Percentiles rank a stretch among this genome's conserved stretches.
phyloP scores from a whole-genome alignment of 805 yeast genomes.

The Starmerella sirachaensis region DNA sequence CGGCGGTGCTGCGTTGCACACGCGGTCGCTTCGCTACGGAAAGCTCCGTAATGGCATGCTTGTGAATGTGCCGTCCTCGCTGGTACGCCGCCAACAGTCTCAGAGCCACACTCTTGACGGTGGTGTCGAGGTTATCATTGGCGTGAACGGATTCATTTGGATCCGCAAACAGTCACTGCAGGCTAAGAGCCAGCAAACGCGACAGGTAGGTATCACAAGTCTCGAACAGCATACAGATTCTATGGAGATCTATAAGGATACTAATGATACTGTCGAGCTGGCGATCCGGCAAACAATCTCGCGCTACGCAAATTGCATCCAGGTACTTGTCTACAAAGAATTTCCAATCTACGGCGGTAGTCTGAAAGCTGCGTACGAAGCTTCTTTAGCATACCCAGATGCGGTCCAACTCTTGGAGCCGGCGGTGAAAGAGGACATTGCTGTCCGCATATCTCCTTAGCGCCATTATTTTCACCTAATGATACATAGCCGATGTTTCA shows the following conservation, averaged over 20 bases:
- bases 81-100: constrained; percentile 73
- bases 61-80: constrained; percentile 65
- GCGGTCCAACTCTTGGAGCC: constrained; percentile 62
- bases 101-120: constrained; percentile 89
- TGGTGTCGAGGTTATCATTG: constrained; percentile 78
- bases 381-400: constrained; percentile 63
- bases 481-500: not conserved
- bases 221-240: constrained; percentile 80
- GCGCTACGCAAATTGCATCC: constrained; percentile 72
- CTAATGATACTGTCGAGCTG: constrained; percentile 58
- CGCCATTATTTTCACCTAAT: not conserved
- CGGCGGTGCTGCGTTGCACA: constrained; percentile 88
- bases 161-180: constrained; percentile 49
- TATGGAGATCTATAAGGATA: constrained; percentile 89
- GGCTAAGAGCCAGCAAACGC: constrained; percentile 22
- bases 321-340: constrained; percentile 71
- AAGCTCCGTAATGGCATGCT: constrained; percentile 85
- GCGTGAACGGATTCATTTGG: constrained; percentile 95
- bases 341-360: constrained; percentile 78
- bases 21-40: constrained; percentile 91
- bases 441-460: constrained; percentile 29
- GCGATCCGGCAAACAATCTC: constrained; percentile 61
- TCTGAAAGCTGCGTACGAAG: constrained; percentile 72
- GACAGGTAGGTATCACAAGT: constrained; percentile 51
- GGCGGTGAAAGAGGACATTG: constrained; percentile 60